A percentile compares a stretch with the other conserved stretches of the same genome.
Conservation (phyloP, 108 stramenopile genomes). For the Cylindrotheca fusiformis region DNA sequence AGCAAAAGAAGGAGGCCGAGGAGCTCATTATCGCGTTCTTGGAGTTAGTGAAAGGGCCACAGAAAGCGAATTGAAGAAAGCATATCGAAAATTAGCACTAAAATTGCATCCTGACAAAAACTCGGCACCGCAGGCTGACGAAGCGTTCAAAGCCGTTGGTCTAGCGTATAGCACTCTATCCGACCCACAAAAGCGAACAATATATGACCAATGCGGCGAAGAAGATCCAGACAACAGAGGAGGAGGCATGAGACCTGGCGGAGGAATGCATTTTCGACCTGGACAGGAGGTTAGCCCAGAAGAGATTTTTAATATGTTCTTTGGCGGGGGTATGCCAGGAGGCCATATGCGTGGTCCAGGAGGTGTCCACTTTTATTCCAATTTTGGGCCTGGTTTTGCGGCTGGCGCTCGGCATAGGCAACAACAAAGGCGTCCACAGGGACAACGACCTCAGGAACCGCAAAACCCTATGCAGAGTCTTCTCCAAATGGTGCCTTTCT, state of each 20-base stretch:
- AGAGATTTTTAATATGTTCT: conserved; percentile 98
- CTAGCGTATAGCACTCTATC: conserved; percentile 86
- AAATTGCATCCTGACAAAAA: conserved; percentile 94
- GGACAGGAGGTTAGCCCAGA: conserved; percentile 84
- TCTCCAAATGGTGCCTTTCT: conserved; percentile 67
- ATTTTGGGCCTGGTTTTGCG: conserved; percentile 26
- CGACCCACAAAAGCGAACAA: conserved; percentile 80
- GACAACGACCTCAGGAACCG: conserved; percentile 32
- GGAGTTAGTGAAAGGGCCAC: conserved; percentile 53
- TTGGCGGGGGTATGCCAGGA: conserved; percentile 84
- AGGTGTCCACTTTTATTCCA: conserved; percentile 48
- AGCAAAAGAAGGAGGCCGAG: conserved; percentile 73
- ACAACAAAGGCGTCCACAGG: conserved; percentile 30
- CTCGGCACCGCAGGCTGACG: conserved; percentile 87
- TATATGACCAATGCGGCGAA: conserved; percentile 89
- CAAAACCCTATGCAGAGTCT: conserved; percentile 31
- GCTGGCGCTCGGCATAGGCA: conserved; percentile 28
- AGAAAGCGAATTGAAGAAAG: conserved; percentile 86
- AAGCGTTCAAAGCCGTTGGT: conserved; percentile 95
- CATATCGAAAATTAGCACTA: conserved; percentile 86
- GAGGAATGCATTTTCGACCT: conserved; percentile 56
- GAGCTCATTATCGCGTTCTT: conserved; percentile 88
- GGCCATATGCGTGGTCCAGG: conserved; percentile 50
- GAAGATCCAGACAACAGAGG: conserved; percentile 91
- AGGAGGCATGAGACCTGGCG: conserved; percentile 44